These are phyloP conservation scores for Cladosporium phlei DNA, from an alignment of 2,329 filamentous ascomycete species.

Conservation along the genomic window DNA sequence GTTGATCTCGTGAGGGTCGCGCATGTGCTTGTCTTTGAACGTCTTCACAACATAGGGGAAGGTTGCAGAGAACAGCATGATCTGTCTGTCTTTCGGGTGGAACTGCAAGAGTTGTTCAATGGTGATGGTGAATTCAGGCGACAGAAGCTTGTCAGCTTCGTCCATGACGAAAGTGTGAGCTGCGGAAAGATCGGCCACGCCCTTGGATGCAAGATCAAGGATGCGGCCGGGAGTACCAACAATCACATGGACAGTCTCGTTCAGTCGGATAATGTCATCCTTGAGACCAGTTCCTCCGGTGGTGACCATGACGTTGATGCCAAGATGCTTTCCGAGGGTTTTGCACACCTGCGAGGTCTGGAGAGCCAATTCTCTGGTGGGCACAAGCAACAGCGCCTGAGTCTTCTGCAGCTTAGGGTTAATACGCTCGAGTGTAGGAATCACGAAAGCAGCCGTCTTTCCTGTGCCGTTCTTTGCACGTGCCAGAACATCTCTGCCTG, in stretches of 20 bases:
- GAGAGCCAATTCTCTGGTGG: slow-evolving; percentile 91
- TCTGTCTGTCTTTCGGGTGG: slow-evolving; percentile 94
- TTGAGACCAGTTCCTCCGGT: slow-evolving; percentile 92
- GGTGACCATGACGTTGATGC: slow-evolving; percentile 98
- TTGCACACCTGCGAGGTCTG: slow-evolving; percentile 99
- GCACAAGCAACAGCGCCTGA: slow-evolving; percentile 92
- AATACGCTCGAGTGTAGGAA: slow-evolving; percentile 89
- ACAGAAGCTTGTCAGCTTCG: slow-evolving; percentile 96
- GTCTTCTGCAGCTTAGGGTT: slow-evolving; percentile 96
- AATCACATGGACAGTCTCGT: slow-evolving; percentile 93
- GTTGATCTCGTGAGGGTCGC: slow-evolving; percentile 94
- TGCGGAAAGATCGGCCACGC: slow-evolving; percentile 90
- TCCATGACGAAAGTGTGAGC: slow-evolving; percentile 99
- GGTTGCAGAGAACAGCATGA: slow-evolving; percentile 98
- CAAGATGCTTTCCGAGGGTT: slow-evolving; percentile 92
- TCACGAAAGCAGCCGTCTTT: slow-evolving; percentile 97
- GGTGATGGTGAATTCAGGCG: slow-evolving; percentile 91
- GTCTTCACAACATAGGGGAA: slow-evolving; percentile 96
- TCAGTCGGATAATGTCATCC: slow-evolving; percentile 92
- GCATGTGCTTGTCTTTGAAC: slow-evolving; percentile 98
- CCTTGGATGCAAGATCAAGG: slow-evolving; percentile 91
- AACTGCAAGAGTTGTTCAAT: slow-evolving; percentile 94
- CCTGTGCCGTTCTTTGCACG: slow-evolving; percentile 98
- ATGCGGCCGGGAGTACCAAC: slow-evolving; percentile 96
- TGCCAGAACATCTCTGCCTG: slow-evolving; percentile 89